Conservation (phyloP, 176 grass and related monocot genomes). For the Aegilops longissima region DNA sequence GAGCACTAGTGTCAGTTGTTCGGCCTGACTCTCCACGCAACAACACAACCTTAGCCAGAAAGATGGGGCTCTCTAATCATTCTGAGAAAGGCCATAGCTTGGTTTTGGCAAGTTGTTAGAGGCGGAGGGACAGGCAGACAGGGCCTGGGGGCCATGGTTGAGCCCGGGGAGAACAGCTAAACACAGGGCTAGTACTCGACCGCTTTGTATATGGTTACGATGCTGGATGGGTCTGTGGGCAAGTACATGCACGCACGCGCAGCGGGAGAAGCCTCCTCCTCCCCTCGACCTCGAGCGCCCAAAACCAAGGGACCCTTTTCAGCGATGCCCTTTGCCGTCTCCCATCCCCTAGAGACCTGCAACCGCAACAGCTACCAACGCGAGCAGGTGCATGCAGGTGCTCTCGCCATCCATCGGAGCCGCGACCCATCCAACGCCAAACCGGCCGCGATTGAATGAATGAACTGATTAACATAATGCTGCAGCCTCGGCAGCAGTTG, state of each 20-base stretch:
- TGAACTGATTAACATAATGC: neutral
- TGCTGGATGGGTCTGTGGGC: neutral
- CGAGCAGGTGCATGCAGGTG: conserved; percentile 21
- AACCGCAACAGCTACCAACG: conserved; percentile 46
- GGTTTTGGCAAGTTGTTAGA: conserved; percentile 11
- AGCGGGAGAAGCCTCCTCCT: neutral
- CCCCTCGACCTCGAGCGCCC: conserved; percentile 25
- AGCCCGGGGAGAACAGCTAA: neutral
- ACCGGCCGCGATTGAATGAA: too few species aligned
- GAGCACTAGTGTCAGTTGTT: neutral
- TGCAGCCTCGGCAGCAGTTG: too few species aligned
- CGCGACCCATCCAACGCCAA: too few species aligned
- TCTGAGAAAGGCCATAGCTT: neutral
- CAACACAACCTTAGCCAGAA: conserved; percentile 11
- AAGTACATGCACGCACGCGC: conserved; percentile 29
- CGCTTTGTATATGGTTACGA: conserved; percentile 36
- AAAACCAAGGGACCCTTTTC: conserved; percentile 9
- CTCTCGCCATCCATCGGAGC: neutral
- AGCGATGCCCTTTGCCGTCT: conserved; percentile 27
- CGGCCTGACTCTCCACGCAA: conserved; percentile 15
- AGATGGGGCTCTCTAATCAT: neutral
- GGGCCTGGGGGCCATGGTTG: conserved; percentile 16
- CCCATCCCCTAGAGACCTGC: conserved; percentile 17
- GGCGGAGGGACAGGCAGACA: conserved; percentile 36
- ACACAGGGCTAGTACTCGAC: neutral